Conservation (phyloP, 2,329 filamentous ascomycete species). For the Zasmidium cellare region DNA sequence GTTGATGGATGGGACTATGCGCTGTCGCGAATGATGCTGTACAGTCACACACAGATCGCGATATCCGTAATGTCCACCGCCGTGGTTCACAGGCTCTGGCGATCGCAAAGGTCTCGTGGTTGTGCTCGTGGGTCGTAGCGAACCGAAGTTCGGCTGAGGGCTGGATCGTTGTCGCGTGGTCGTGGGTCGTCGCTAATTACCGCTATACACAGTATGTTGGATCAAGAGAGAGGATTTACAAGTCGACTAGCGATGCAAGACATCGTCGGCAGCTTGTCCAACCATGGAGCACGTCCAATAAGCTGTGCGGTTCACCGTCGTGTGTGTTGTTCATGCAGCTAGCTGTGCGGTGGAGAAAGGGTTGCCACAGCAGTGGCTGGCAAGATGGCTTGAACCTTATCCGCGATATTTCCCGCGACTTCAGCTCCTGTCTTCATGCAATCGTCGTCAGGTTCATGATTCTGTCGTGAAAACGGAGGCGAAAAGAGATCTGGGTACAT, state of each 20-base stretch:
- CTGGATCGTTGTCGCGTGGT: conserved; percentile 6
- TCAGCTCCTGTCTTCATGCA: not conserved
- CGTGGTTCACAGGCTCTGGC: not conserved
- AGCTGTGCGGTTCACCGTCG: not conserved
- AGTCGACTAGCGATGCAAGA: conserved; percentile 2
- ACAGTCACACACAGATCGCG: not conserved
- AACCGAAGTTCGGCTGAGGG: conserved; percentile 7
- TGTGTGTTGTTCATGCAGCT: not conserved
- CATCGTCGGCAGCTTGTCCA: not conserved
- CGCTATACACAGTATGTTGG: conserved; percentile 4
- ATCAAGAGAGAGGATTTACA: not conserved
- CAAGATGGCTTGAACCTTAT: not conserved
- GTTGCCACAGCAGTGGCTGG: not conserved
- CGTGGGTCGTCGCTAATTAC: not conserved
- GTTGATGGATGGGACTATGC: not conserved
- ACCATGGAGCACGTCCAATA: not conserved
- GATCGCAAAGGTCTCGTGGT: not conserved
- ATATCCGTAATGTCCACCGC: not conserved
- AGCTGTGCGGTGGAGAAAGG: not conserved
- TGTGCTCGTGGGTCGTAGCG: conserved; percentile 10
- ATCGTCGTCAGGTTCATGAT: not conserved
- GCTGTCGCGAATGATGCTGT: not conserved
- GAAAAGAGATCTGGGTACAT: not conserved
- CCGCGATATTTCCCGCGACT: not conserved
- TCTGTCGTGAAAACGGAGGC: not conserved